Base-by-base conservation (phyloP, 805 yeast genomes). In the Saturnispora saitoi region DNA sequence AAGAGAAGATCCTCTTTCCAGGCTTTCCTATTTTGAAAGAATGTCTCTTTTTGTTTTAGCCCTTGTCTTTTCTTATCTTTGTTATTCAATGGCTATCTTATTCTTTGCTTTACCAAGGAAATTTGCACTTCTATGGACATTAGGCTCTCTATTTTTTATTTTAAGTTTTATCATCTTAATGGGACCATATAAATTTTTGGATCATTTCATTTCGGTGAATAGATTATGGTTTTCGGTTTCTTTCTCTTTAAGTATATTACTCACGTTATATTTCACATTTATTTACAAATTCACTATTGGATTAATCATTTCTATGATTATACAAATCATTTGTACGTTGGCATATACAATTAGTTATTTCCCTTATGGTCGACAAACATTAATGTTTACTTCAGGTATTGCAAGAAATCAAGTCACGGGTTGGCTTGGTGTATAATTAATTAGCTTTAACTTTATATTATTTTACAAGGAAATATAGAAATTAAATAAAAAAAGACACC, bases 61-160 rank as follows among this genome's bases (percentile, higher is more conserved):
- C 54, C 66, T 90, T 2, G 70, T 76, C 0, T 91, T 87, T 0
- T 74, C 95, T 0, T 67, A 73, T 15, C 77, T 81, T 1, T 86
- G 95, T 58, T 90, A 86, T 62, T 70, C 78, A 14, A 65, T 88
- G 22, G 75, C 88, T 54, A 76, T 86, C 43, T 66, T 90, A 57
- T 81, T 90, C 64, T 96, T 96, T 0, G 82, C 89, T 5, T 68
- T 89, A 51, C 97, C 97, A 9, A 72, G 88, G 45, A 90, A 90
- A 64, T 89, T 90, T 60, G 95, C 93, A 10, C 67, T 79, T 32
- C 59, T 82, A 19, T 90, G 97, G 97, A 76, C 95, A 2, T 69
- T 90, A 67, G 97, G 96, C 0, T 83, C 95, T 2, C 60, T 89
- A 17, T 65, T 90, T 32, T 89, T 90, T 63, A 81, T 90, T 19